Percentiles rank a stretch among this genome's conserved stretches.
phyloP scores from a whole-genome alignment of 176 grass and related monocot genomes.

The Zea luxurians region DNA sequence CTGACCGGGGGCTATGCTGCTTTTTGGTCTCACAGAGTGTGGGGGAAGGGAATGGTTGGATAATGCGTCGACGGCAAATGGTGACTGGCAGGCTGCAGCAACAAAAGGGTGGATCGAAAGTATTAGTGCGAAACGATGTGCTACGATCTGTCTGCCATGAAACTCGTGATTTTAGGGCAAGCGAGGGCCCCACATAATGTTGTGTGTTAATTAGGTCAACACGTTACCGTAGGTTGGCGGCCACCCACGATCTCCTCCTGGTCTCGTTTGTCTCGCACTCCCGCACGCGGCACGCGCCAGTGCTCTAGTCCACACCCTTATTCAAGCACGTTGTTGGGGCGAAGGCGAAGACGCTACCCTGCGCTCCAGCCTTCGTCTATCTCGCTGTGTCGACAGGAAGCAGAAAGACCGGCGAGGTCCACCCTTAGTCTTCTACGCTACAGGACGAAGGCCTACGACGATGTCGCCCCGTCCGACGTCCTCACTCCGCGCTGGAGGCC shows the following conservation, averaged over 20 bases:
- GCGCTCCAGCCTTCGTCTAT: no score
- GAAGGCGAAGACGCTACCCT: no score
- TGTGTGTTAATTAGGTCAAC: constrained; percentile 17
- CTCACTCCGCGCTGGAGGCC: no score
- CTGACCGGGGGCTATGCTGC: no score
- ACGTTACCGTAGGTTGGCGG: constrained; percentile 16
- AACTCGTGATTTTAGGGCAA: constrained; percentile 8
- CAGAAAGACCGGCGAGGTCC: no score
- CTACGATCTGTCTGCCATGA: background rate
- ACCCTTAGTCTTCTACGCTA: no score
- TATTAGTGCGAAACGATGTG: background rate
- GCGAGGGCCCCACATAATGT: background rate
- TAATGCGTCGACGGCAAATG: constrained; percentile 2
- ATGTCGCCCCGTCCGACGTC: no score
- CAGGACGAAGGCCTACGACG: no score
- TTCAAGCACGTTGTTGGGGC: background rate
- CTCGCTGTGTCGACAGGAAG: no score
- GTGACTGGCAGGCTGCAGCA: no score
- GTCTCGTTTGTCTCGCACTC: constrained; percentile 6
- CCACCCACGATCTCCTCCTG: constrained; percentile 9
- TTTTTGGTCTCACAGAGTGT: no score
- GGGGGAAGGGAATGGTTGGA: background rate
- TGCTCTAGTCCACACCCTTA: constrained; percentile 31
- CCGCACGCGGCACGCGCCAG: background rate
- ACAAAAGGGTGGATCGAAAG: background rate